These are phyloP conservation scores for Diversispora epigaea DNA, from an alignment of 192 early-diverging fungal species.

Conservation along the genomic window DNA sequence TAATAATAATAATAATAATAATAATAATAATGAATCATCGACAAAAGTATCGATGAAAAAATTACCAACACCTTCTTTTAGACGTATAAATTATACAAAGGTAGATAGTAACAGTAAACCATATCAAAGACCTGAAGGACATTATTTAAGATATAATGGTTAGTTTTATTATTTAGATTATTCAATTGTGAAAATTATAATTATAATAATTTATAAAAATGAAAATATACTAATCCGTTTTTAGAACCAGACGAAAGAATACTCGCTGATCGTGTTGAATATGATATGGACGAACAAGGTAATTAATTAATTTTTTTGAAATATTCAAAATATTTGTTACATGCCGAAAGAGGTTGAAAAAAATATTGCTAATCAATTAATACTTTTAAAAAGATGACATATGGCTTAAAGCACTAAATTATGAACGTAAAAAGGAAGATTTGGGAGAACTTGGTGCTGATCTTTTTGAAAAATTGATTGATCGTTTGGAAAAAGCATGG, in stretches of 20 bases:
- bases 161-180: slow-evolving; percentile 4
- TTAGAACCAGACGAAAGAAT: slow-evolving; percentile 60
- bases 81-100: slow-evolving; percentile 31
- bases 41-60: slow-evolving; percentile 8
- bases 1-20: not conserved
- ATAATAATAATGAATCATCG: not conserved
- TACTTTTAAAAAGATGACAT: slow-evolving; percentile 56
- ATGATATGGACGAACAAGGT: slow-evolving; percentile 98
- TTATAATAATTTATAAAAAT: not conserved
- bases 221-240: not conserved
- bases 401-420: slow-evolving; percentile 75
- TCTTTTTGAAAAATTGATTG: slow-evolving; percentile 85
- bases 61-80: slow-evolving; percentile 50
- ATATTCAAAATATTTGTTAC: not conserved
- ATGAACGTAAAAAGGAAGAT: slow-evolving; percentile 54
- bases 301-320: slow-evolving; percentile 10
- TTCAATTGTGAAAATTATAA: not conserved
- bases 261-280: slow-evolving; percentile 73
- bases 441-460: slow-evolving; percentile 53
- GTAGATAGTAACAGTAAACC: slow-evolving; percentile 41
- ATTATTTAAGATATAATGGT: slow-evolving; percentile 74
- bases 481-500: slow-evolving; percentile 95
- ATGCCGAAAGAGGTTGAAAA: no score
- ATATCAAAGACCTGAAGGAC: slow-evolving; percentile 62
- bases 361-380: slow-evolving; percentile 2